Percentiles rank a stretch among this genome's conserved stretches.
Conservation (phyloP, 164 flowering plant species). For the Berberis vulgaris region DNA sequence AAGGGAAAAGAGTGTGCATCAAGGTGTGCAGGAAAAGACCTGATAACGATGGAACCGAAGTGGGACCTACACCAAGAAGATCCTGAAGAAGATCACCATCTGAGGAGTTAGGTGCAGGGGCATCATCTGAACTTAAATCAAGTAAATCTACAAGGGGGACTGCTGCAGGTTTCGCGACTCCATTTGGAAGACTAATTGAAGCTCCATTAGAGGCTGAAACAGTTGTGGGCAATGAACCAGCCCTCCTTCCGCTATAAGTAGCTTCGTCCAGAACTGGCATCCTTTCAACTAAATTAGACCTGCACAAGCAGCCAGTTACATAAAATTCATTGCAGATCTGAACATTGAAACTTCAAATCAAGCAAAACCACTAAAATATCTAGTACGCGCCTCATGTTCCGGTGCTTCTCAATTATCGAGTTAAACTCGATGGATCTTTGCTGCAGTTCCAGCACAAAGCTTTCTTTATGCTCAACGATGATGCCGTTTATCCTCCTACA, state of each 20-base stretch:
- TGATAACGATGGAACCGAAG: conserved; percentile 41
- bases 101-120: conserved; percentile 65
- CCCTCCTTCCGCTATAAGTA: conserved; percentile 63
- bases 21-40: conserved; percentile 35
- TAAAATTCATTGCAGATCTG: background rate
- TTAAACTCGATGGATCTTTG: conserved; percentile 92
- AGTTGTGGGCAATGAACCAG: conserved; percentile 58
- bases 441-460: conserved; percentile 86
- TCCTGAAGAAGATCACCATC: conserved; percentile 85
- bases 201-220: conserved; percentile 45
- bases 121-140: conserved; percentile 82
- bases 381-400: conserved; percentile 62
- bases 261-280: conserved; percentile 99
- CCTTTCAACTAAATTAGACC: conserved; percentile 78
- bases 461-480: conserved; percentile 60
- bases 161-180: conserved; percentile 63
- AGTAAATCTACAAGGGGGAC: conserved; percentile 87
- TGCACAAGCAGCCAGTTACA: conserved; percentile 26
- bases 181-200: conserved; percentile 76
- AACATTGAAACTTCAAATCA: background rate
- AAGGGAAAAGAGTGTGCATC: background rate
- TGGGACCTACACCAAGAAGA: conserved; percentile 73
- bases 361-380: conserved; percentile 4
- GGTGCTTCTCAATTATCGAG: conserved; percentile 77
- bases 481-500: conserved; percentile 73